Evolutionary conservation across 371 early-diverging fungal genomes (phyloP).

Genomic region (Lichtheimia ramosa): DNA sequence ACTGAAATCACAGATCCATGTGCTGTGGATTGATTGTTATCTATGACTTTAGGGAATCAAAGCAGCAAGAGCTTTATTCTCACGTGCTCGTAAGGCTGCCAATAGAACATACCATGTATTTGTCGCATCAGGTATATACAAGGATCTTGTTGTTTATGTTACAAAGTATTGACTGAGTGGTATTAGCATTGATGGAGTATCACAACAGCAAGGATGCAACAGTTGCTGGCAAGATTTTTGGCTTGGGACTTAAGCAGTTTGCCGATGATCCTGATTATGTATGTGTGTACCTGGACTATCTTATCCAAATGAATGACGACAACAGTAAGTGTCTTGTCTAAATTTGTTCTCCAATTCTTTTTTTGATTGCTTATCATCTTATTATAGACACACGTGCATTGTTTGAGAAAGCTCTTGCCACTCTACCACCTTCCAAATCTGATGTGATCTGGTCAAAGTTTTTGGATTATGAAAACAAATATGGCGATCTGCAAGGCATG

Average conservation of each 20-base stretch:
- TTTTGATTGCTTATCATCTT: neutral
- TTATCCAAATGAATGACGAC: slow-evolving; percentile 88
- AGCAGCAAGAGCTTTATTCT: slow-evolving; percentile 79
- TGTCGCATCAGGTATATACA: slow-evolving; percentile 66
- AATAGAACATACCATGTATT: slow-evolving; percentile 85
- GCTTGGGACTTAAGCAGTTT: slow-evolving; percentile 82
- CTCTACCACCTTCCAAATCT: slow-evolving; percentile 73
- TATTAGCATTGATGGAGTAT: slow-evolving; percentile 87
- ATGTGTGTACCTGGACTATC: slow-evolving; percentile 80
- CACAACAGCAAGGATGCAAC: slow-evolving; percentile 82
- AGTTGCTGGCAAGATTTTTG: slow-evolving; percentile 92
- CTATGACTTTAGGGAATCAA: slow-evolving; percentile 52
- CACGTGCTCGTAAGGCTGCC: slow-evolving; percentile 74
- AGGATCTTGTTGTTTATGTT: too few relatives aligned
- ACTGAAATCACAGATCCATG: neutral
- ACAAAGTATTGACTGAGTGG: too few relatives aligned
- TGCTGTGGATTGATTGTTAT: neutral
- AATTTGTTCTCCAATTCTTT: too few relatives aligned
- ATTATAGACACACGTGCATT: slow-evolving; percentile 80
- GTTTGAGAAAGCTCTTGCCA: slow-evolving; percentile 78
- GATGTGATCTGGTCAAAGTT: slow-evolving; percentile 79
- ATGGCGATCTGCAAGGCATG: slow-evolving; percentile 80
- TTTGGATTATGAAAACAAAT: slow-evolving; percentile 82
- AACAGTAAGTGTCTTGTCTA: slow-evolving; percentile 58
- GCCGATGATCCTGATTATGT: slow-evolving; percentile 74